These are phyloP conservation scores for Pestalotiopsis sp. DNA, from an alignment of 2,329 filamentous ascomycete genomes.

Conservation along the genomic window DNA sequence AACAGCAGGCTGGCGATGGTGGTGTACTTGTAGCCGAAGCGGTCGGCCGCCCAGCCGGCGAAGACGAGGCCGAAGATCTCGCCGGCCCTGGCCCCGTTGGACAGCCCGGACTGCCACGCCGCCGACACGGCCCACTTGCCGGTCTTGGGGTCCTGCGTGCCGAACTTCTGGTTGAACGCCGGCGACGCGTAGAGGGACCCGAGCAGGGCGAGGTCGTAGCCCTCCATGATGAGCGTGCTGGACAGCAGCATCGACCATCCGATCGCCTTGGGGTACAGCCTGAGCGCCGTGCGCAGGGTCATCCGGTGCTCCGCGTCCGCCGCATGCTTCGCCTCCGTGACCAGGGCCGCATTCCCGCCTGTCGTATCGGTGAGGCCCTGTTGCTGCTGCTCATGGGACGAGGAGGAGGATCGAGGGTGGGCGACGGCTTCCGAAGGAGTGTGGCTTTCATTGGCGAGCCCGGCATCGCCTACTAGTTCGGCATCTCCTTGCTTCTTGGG, in stretches of 20 bases:
- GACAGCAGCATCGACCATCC: constrained; percentile 50
- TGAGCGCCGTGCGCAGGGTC: constrained; percentile 41
- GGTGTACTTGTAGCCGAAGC: constrained; percentile 52
- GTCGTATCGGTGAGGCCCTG: neutral
- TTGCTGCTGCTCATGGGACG: neutral
- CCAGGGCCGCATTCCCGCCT: constrained; percentile 16
- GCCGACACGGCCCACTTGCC: constrained; percentile 51
- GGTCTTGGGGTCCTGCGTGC: constrained; percentile 33
- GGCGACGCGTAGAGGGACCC: constrained; percentile 51
- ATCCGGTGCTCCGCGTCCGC: constrained; percentile 43
- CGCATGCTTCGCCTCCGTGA: constrained; percentile 42
- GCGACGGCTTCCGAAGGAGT: neutral
- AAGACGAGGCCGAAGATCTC: constrained; percentile 58
- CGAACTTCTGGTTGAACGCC: constrained; percentile 48
- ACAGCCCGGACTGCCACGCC: constrained; percentile 59
- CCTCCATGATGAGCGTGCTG: constrained; percentile 51
- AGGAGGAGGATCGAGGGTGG: neutral
- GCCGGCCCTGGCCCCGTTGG: constrained; percentile 55
- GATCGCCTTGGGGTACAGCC: constrained; percentile 49
- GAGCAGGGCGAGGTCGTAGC: constrained; percentile 53
- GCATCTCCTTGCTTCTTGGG: neutral
- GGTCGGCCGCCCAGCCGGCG: constrained; percentile 54
- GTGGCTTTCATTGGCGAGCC: neutral
- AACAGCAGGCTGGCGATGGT: constrained; percentile 48
- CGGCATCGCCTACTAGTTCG: neutral